Base-by-base conservation (phyloP, 2,329 filamentous ascomycete genomes). In the Colletotrichum neosansevieriae region DNA sequence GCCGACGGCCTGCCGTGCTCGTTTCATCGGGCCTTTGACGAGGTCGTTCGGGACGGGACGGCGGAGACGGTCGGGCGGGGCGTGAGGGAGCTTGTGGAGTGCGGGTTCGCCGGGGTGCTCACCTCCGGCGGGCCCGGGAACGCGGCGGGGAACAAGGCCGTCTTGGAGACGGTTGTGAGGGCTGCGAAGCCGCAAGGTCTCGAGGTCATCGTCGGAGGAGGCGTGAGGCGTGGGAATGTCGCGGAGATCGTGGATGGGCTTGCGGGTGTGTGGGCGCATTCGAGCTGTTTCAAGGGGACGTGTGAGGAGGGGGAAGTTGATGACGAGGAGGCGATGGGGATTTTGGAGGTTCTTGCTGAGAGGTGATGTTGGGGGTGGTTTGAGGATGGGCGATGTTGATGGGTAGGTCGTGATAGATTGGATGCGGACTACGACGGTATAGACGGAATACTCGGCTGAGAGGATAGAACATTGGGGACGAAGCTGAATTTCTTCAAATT, bases 1-100 rank as follows among this genome's bases (percentile, higher is more conserved):
- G 83, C 85, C 0, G 72, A 70, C 6, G 84, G 83, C 2, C 80
- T 81, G 36, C 75, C 74, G 15, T 84, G 83, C 70, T 81, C 86
- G n/a, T 85, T 89, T 70, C 86, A 88, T 74, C 82, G 87, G 15
- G 87, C 87, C 2, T 87, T 87, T 66, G 87, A 89, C 72, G 77
- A 80, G 17, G 76, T 87, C 11, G 72, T 85, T 3, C 75, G 69
- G 5, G 58, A 67, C 10, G 53, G 72, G 51, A 57, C 63, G 9
- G 72, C 6, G 10, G 45, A 76, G 73, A 42, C 45, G 19, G 49
- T 61, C n/a, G 44, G 54, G 49, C 34, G 32, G 2, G 76, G 76
- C 1, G 73, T 87, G 32, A 72, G 76, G 4, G 73, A 74, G 6
- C 72, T 88, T 12, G 71, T 72, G 0, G 56, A 13, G 3, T 82